These are phyloP conservation scores for Clonostachys solani DNA, from an alignment of 2,329 filamentous ascomycete genomes.

Conservation along the genomic window DNA sequence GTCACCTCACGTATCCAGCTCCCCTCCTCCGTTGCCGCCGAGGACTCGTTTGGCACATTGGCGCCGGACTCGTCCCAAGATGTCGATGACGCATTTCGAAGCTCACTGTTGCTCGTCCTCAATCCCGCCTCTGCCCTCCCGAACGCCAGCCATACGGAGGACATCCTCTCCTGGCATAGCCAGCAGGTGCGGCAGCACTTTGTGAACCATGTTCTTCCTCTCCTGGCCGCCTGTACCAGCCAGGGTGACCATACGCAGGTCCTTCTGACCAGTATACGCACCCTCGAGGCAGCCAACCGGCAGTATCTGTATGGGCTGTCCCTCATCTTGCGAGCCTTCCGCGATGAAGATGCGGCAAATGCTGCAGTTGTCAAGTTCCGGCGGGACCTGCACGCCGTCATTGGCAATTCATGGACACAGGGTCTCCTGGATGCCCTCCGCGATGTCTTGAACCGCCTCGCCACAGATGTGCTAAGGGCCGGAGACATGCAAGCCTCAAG, in stretches of 20 bases:
- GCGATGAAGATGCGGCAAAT: conserved; percentile 25
- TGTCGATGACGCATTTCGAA: conserved; percentile 38
- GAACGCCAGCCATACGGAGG: conserved; percentile 45
- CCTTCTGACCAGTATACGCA: conserved; percentile 47
- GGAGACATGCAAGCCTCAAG: conserved; percentile 1
- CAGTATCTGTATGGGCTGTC: conserved; percentile 52
- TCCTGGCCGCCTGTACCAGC: conserved; percentile 42
- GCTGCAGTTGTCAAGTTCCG: conserved; percentile 46
- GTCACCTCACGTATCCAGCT: conserved; percentile 55
- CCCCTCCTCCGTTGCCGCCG: conserved; percentile 47
- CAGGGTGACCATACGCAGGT: conserved; percentile 39
- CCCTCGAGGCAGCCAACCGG: conserved; percentile 54
- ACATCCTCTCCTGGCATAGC: conserved; percentile 56
- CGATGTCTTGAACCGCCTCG: conserved; percentile 47
- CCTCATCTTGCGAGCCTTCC: conserved; percentile 43
- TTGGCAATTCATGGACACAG: conserved; percentile 57
- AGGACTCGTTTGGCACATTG: conserved; percentile 49
- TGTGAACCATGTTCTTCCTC: conserved; percentile 51
- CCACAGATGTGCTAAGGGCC: conserved; percentile 40
- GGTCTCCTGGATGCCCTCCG: conserved; percentile 50
- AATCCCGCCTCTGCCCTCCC: conserved; percentile 41
- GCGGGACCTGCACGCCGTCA: conserved; percentile 58
- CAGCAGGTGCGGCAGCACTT: conserved; percentile 59
- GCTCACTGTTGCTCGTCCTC: conserved; percentile 49
- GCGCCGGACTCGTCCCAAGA: conserved; percentile 35